Base-by-base conservation (phyloP, 768 basidiomycete genomes). In the Tremella yokohamensis region DNA sequence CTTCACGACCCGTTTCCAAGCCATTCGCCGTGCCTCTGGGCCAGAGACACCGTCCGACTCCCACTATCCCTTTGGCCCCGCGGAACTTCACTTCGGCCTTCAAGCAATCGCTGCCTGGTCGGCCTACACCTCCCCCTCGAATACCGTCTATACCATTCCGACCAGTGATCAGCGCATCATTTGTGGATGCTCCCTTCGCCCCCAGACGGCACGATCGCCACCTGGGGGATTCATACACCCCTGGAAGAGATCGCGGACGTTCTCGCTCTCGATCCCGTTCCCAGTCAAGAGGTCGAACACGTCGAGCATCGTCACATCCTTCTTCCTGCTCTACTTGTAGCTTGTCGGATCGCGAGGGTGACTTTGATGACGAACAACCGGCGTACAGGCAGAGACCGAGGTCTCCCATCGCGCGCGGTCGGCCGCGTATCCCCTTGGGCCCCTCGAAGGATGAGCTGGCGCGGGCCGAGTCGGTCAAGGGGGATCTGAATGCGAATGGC, bases 131-230 rank as follows among this genome's bases (percentile, higher is more conserved):
- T 25, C 64, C 61, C 1, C 24, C 25, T 20, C 49, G 57, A n/a
- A 29, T 65, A 20, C 61, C 61, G n/a, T n/a, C 44, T 29, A 50
- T 61, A 20, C 61, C 63, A n/a, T 51, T 54, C n/a, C 34, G 53
- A 18, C 16, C 63, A 26, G 50, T 68, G 34, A 58, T 66, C 19
- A 38, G 55, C 12, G 65, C 69, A 1, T 68, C 69, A 15, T 72
- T 69, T 52, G 64, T 56, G 13, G 65, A 65, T 13, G 67, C 67
- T 3, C 67, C 70, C 1, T 68, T 68, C 50, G 47, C 57, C n/a
- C 59, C n/a, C 11, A 13, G 29, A 34, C 15, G n/a, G 24, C 52
- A 26, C 9, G 38, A 34, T 19, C 38, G 20, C 4, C 25, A 4
- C 7, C 15, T 22, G 20, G 40, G 45, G 40, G 42, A 40, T 26